Evolutionary conservation across 495 filamentous ascomycete species (phyloP), one percentile per base, ranked within the genome.

Genomic region (Aspergillus baeticus): DNA sequence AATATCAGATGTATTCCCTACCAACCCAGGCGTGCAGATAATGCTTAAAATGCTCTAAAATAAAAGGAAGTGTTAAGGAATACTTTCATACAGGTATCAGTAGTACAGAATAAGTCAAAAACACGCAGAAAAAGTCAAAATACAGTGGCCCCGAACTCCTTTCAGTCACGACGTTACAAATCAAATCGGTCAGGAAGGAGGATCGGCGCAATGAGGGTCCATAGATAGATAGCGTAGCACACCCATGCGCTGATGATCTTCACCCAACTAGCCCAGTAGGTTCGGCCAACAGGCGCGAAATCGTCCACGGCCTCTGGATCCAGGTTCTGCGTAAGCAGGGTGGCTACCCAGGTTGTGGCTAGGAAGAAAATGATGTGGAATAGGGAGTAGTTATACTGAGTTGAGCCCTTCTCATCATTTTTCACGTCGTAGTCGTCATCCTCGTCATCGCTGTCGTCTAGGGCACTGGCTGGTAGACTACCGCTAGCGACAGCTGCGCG

Each of bases 351-450:
- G 38, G 88, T 87, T 0, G 95, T 98, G 8, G 92, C 91, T 6
- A 98, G 78, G 77, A 98, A 87, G 84, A 98, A 98, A 60, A 98
- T 97, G 70, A 98, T 75, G 75, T 98, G 94, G 84, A 98, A 98
- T 26, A 96, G 84, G 6, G 90, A 80, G 73, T 98, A 98, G 71
- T 87, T 95, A 76, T 98, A 98, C 78, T 96, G 93, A 13, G 93
- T 97, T 54, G 84, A 87, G 36, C 81, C 77, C 55, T 88, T 83
- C 76, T 98, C 94, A 64, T 98, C 94, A 62, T 98, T 95, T 54
- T 84, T 83, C n/a, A 76, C 77, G 17, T 82, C 73, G 42, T 75
- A 79, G 18, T 79, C 81, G 51, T 84, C 82, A 52, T 71, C 73
- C n/a, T 78, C 77, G 44, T 93, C 87, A 50, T 91, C 87, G 63